Evolutionary conservation across 1,139 yeast genomes (phyloP).

Genomic region (Suhomyces guaymorum): DNA sequence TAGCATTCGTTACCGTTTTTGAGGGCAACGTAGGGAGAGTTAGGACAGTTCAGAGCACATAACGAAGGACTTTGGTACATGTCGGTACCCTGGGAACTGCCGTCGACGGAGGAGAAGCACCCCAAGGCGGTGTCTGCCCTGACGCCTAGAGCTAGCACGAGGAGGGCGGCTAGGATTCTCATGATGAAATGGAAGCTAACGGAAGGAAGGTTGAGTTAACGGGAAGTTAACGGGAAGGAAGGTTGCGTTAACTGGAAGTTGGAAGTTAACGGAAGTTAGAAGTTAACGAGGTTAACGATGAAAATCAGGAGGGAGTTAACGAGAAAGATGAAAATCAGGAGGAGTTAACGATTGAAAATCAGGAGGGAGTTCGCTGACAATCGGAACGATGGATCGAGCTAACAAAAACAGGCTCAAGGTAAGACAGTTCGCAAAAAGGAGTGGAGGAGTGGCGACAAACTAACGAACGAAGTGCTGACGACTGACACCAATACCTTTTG

Average conservation of each 20-base stretch:
- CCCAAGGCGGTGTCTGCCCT: slow-evolving; percentile 22
- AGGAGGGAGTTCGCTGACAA: too few relatives aligned
- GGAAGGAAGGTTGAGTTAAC: too few relatives aligned
- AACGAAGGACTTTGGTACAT: slow-evolving; percentile 51
- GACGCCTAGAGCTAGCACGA: slow-evolving; percentile 5
- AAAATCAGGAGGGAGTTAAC: too few relatives aligned
- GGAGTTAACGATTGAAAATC: too few relatives aligned
- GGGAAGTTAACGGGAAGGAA: too few relatives aligned
- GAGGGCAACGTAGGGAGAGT: slow-evolving; percentile 59
- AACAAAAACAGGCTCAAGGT: neutral
- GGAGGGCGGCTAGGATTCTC: slow-evolving; percentile 4
- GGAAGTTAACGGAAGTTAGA: too few relatives aligned
- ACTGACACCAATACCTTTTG: too few relatives aligned
- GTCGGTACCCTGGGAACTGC: slow-evolving; percentile 35
- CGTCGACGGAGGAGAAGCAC: slow-evolving; percentile 36
- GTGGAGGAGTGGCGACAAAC: neutral
- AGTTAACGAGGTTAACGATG: too few relatives aligned
- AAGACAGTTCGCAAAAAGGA: neutral
- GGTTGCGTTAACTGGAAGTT: too few relatives aligned
- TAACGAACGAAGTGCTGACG: neutral
- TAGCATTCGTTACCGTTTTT: slow-evolving; percentile 58
- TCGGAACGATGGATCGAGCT: too few relatives aligned
- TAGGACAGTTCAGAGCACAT: slow-evolving; percentile 51
- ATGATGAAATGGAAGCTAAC: slow-evolving; percentile 4
- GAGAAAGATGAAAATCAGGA: too few relatives aligned